phyloP scores from a whole-genome alignment of 805 yeast genomes.

The Saccharomycopsis javanensis region DNA sequence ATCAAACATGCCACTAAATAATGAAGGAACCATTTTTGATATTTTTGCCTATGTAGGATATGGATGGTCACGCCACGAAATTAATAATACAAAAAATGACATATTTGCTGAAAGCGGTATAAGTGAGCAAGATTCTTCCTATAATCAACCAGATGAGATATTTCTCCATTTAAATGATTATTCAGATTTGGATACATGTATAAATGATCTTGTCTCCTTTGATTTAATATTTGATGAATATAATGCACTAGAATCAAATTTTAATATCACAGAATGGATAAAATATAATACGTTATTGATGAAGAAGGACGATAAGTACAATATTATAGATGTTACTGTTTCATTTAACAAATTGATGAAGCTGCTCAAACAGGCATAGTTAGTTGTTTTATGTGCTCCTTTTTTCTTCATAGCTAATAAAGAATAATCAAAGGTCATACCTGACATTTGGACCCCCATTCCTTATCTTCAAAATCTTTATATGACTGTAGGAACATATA shows the following conservation, averaged over 20 bases:
- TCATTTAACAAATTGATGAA: neutral
- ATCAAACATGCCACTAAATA: neutral
- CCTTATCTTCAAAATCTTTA: neutral
- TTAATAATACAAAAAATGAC: neutral
- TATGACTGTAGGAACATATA: conserved; percentile 27
- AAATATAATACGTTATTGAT: neutral
- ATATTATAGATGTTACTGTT: neutral
- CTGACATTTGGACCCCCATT: neutral
- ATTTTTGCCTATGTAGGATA: neutral
- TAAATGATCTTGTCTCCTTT: neutral
- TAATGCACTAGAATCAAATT: neutral
- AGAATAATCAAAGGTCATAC: neutral
- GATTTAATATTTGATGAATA: neutral
- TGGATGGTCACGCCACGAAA: neutral
- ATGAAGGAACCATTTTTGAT: neutral
- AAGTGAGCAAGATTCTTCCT: neutral
- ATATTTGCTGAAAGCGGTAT: neutral
- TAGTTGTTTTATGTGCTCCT: too few species aligned
- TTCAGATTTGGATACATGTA: neutral
- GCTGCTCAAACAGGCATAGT: neutral
- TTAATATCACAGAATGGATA: neutral
- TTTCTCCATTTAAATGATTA: neutral
- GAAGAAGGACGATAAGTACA: neutral
- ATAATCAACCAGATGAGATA: neutral
- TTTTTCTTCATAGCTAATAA: neutral